These are phyloP conservation scores for Apiospora kogelbergensis DNA, from an alignment of 2,329 filamentous ascomycete genomes.

Conservation along the genomic window DNA sequence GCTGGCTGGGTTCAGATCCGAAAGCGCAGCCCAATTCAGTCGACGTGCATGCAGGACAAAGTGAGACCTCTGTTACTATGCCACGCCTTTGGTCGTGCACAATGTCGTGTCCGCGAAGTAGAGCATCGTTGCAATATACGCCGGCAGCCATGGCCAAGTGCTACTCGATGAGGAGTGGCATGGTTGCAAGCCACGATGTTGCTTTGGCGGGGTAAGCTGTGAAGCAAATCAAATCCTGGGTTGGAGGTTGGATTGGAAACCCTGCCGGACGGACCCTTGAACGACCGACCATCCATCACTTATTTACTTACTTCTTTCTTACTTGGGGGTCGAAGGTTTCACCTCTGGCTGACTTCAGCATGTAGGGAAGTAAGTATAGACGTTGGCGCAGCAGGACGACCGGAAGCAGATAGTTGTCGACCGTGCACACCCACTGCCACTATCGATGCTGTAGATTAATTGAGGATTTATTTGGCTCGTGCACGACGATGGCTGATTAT, in stretches of 20 bases:
- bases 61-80: constrained; percentile 7
- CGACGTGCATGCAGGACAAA: background rate
- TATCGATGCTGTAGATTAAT: background rate
- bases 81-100: constrained; percentile 1
- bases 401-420: background rate
- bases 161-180: background rate
- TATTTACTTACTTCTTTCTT: no score
- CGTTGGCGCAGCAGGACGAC: background rate
- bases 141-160: background rate
- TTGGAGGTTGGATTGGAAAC: background rate
- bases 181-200: background rate
- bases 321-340: background rate
- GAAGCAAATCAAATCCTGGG: constrained; percentile 7
- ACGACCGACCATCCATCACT: background rate
- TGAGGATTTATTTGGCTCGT: background rate
- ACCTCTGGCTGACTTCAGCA: background rate
- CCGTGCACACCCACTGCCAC: background rate
- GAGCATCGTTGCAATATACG: constrained; percentile 1
- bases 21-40: background rate
- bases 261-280: background rate
- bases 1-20: background rate
- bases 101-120: background rate
- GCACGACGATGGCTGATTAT: background rate
- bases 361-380: background rate
- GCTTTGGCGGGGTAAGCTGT: background rate